Conservation (phyloP, 1,139 yeast genomes). For the Meyerozyma sp. region DNA sequence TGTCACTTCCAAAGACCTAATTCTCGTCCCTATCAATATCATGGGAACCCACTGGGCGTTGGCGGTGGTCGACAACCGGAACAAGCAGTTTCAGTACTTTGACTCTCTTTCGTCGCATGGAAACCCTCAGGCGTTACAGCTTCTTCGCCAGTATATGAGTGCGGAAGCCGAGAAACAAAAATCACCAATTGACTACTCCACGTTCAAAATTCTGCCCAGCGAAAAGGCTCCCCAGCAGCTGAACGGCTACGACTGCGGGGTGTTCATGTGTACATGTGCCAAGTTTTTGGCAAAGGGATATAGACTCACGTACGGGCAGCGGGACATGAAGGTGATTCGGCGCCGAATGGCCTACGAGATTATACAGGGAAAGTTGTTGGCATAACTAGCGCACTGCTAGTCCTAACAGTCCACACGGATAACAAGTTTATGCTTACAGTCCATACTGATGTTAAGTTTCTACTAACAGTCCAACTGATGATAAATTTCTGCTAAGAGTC, state of each 20-base stretch:
- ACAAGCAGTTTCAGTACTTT: conserved; percentile 57
- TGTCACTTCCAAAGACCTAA: conserved; percentile 55
- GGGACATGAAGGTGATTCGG: conserved; percentile 67
- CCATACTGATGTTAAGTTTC: too few relatives aligned
- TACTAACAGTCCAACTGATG: too few relatives aligned
- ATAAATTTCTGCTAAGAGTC: too few relatives aligned
- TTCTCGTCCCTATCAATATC: conserved; percentile 81
- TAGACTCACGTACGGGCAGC: conserved; percentile 52
- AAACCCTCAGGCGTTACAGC: conserved; percentile 49
- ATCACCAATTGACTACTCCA: conserved; percentile 27
- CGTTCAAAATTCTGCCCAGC: conserved; percentile 27
- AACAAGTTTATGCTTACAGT: too few relatives aligned
- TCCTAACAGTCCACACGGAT: too few relatives aligned
- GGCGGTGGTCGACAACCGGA: conserved; percentile 65
- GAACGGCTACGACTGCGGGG: conserved; percentile 95
- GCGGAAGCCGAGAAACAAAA: conserved; percentile 48
- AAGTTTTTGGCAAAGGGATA: conserved; percentile 48
- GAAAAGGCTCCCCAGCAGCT: conserved; percentile 73
- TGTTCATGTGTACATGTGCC: conserved; percentile 80
- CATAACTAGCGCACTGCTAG: too few relatives aligned
- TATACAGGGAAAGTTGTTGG: conserved; percentile 8
- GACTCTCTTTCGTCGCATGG: conserved; percentile 68
- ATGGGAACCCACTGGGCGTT: conserved; percentile 90
- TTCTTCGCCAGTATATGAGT: conserved; percentile 54
- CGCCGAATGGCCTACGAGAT: conserved; percentile 62